phyloP scores from a whole-genome alignment of 2,329 filamentous ascomycete genomes.

The Reticulascus tulasneorum region DNA sequence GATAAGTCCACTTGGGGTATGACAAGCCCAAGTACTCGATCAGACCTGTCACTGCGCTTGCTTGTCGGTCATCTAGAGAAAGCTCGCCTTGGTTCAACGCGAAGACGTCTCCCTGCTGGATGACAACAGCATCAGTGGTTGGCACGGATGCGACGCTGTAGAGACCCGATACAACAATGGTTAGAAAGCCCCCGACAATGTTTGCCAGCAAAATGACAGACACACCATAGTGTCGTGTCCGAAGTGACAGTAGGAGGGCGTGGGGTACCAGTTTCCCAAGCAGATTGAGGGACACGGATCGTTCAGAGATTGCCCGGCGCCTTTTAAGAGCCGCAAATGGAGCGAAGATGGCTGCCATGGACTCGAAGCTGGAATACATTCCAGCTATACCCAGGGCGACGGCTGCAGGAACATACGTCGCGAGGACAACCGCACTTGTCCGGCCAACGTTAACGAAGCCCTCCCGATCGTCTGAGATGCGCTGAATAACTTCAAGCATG shows the following conservation, averaged over 20 bases:
- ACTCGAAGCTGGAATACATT: constrained; percentile 18
- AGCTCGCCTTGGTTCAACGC: constrained; percentile 16
- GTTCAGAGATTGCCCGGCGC: constrained; percentile 12
- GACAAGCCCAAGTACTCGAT: constrained; percentile 23
- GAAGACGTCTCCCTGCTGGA: constrained; percentile 24
- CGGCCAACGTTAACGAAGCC: constrained; percentile 18
- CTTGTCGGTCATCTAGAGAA: constrained; percentile 18
- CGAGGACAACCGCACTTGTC: constrained; percentile 17
- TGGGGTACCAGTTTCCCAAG: constrained; percentile 18
- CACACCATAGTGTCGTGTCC: constrained; percentile 18
- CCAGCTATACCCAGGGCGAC: constrained; percentile 12
- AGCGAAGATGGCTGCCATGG: constrained; percentile 18
- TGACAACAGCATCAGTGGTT: constrained; percentile 15
- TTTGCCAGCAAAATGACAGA: constrained; percentile 17
- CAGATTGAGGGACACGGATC: constrained; percentile 16
- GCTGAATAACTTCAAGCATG: constrained; percentile 18
- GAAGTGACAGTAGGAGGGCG: constrained; percentile 15
- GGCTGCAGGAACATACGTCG: constrained; percentile 23
- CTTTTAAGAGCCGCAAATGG: constrained; percentile 18
- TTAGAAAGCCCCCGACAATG: constrained; percentile 16
- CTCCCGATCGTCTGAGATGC: constrained; percentile 18
- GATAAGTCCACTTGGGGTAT: constrained; percentile 26
- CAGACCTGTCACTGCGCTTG: constrained; percentile 19
- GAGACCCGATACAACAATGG: constrained; percentile 22
- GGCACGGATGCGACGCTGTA: constrained; percentile 21